Conservation (phyloP, 1,284 basidiomycete species). For the Ustilago lituana region DNA sequence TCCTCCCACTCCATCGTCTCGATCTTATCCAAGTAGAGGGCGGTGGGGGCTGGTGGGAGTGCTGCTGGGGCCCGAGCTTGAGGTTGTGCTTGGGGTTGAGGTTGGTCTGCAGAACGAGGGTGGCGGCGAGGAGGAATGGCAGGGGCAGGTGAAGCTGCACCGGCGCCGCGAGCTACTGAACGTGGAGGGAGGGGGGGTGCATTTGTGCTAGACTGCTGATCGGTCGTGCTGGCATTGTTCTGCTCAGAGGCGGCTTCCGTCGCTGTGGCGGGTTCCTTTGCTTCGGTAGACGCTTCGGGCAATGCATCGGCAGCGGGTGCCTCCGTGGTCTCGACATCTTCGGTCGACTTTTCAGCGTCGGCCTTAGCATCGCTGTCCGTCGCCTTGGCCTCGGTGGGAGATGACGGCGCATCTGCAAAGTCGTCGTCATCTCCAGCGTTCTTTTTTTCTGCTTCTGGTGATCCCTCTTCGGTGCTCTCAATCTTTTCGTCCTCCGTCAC, state of each 20-base stretch:
- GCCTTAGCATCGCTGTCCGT: neutral
- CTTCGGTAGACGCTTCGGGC: too few relatives aligned
- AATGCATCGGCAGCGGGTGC: neutral
- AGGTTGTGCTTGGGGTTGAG: too few relatives aligned
- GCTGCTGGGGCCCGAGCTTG: too few relatives aligned
- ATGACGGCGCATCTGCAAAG: constrained; percentile 43
- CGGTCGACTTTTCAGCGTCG: constrained; percentile 3
- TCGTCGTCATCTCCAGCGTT: constrained; percentile 26
- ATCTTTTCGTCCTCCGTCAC: constrained; percentile 7
- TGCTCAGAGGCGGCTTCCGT: too few relatives aligned
- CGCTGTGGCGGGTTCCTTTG: neutral
- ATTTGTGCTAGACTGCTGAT: too few relatives aligned
- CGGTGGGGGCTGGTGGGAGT: constrained; percentile 9
- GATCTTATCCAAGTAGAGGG: constrained; percentile 27
- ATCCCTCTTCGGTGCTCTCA: neutral
- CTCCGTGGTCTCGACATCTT: constrained; percentile 1
- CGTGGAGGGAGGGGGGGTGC: constrained; percentile 32
- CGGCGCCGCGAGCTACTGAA: constrained; percentile 23
- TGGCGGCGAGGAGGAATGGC: constrained; percentile 32
- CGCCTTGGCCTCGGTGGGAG: constrained; percentile 20
- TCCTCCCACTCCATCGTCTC: constrained; percentile 58
- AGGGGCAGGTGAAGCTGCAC: constrained; percentile 15
- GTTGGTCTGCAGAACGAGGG: constrained; percentile 3
- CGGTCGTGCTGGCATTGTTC: neutral
- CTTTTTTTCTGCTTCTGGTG: constrained; percentile 17